These are phyloP conservation scores for Thymus quinquecostatus DNA, from an alignment of 257 asterid species.

Conservation along the genomic window DNA sequence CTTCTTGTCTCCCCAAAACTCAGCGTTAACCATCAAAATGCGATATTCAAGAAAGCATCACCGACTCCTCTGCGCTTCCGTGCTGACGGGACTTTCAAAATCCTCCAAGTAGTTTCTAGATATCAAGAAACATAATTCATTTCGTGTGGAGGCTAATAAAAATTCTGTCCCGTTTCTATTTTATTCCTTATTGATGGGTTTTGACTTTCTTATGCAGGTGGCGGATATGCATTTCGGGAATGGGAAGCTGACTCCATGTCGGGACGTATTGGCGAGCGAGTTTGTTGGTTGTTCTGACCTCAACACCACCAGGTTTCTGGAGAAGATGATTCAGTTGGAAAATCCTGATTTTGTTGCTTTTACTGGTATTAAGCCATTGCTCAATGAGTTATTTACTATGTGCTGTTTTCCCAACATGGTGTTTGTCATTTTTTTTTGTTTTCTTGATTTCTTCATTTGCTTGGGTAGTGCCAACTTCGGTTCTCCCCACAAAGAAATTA, in stretches of 20 bases:
- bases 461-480: neutral
- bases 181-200: slow-evolving; percentile 16
- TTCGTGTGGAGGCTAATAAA: neutral
- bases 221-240: slow-evolving; percentile 98
- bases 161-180: neutral
- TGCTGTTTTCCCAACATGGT: neutral
- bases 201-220: slow-evolving; percentile 51
- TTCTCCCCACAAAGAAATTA: neutral
- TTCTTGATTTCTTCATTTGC: neutral
- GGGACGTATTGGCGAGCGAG: slow-evolving; percentile 77
- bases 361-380: slow-evolving; percentile 59
- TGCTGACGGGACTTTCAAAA: slow-evolving; percentile 89
- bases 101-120: slow-evolving; percentile 68
- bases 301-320: slow-evolving; percentile 74
- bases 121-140: slow-evolving; percentile 13
- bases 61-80: slow-evolving; percentile 72
- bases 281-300: slow-evolving; percentile 70
- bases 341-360: slow-evolving; percentile 93
- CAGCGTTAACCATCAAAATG: slow-evolving; percentile 46
- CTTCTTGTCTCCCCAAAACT: slow-evolving; percentile 52
- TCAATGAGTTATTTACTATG: neutral
- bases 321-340: slow-evolving; percentile 72
- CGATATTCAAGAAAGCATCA: slow-evolving; percentile 55
- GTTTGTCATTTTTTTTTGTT: neutral
- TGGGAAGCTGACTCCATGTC: slow-evolving; percentile 81